phyloP scores from a whole-genome alignment of 345 rosid species.

The Stellera chamaejasme region DNA sequence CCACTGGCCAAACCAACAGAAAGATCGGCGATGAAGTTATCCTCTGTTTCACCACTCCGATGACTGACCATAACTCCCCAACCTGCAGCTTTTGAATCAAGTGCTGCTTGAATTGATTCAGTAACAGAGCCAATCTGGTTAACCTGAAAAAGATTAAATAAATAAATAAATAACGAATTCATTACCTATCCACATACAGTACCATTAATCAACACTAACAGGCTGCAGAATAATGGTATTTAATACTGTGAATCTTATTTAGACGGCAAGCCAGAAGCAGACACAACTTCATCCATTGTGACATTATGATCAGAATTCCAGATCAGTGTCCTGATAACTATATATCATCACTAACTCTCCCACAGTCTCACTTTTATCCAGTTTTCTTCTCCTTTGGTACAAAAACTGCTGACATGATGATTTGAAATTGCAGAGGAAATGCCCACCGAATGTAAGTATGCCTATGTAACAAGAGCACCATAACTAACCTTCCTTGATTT shows the following conservation, averaged over 20 bases:
- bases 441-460: not conserved
- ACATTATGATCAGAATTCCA: too few species aligned
- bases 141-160: constrained; percentile 39
- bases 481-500: not conserved
- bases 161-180: constrained; percentile 6
- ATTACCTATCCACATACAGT: not conserved
- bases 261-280: too few species aligned
- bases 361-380: too few species aligned
- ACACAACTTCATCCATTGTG: too few species aligned
- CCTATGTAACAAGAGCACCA: not conserved
- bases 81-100: constrained; percentile 96
- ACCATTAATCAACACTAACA: too few species aligned
- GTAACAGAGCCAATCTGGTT: constrained; percentile 98
- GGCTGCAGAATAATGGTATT: too few species aligned
- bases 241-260: too few species aligned
- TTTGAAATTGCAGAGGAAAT: too few species aligned
- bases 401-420: too few species aligned
- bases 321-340: too few species aligned
- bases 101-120: constrained; percentile 90
- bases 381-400: too few species aligned
- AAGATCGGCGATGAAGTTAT: constrained; percentile 92
- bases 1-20: constrained; percentile 95
- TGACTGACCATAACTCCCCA: constrained; percentile 99
- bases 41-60: constrained; percentile 98
- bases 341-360: too few species aligned